Evolutionary conservation across 225 moss, liverwort and hornwort species (phyloP).

Genomic region (Rhytidiadelphus loreus): DNA sequence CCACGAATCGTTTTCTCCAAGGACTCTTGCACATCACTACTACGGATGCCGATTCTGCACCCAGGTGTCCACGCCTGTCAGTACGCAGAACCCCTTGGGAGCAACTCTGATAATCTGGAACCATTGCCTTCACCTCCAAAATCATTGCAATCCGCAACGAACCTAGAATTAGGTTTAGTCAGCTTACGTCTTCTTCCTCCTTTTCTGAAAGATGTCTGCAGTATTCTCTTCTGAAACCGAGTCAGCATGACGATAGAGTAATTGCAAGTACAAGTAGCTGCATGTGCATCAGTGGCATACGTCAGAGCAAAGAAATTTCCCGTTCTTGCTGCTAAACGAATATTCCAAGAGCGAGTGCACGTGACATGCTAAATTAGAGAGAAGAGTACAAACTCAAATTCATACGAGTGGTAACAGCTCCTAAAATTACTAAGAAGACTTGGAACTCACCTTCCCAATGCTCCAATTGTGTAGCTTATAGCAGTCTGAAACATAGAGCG

Average conservation of each 20-base stretch:
- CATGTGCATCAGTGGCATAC: background rate
- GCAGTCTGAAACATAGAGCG: slow-evolving; percentile 37
- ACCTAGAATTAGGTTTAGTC: background rate
- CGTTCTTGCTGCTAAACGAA: background rate
- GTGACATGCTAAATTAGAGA: background rate
- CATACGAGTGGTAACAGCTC: background rate
- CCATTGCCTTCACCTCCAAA: background rate
- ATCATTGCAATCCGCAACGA: background rate
- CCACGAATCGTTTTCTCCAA: slow-evolving; percentile 63
- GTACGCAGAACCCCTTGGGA: background rate
- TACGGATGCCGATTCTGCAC: slow-evolving; percentile 69
- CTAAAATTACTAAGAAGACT: background rate
- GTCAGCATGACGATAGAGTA: slow-evolving; percentile 71
- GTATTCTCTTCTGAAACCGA: slow-evolving; percentile 54
- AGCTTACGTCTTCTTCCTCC: slow-evolving; percentile 49
- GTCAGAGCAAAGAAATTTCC: background rate
- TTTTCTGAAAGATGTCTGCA: slow-evolving; percentile 58
- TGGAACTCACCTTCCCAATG: slow-evolving; percentile 57
- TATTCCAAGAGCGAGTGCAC: background rate
- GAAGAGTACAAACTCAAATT: background rate
- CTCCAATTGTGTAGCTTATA: slow-evolving; percentile 84
- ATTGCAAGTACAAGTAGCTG: slow-evolving; percentile 84
- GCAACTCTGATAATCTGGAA: background rate
- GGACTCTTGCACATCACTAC: slow-evolving; percentile 56
- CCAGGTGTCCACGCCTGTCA: background rate